These are phyloP conservation scores for Periconia sp. DNA, from an alignment of 2,329 filamentous ascomycete genomes.

Conservation along the genomic window DNA sequence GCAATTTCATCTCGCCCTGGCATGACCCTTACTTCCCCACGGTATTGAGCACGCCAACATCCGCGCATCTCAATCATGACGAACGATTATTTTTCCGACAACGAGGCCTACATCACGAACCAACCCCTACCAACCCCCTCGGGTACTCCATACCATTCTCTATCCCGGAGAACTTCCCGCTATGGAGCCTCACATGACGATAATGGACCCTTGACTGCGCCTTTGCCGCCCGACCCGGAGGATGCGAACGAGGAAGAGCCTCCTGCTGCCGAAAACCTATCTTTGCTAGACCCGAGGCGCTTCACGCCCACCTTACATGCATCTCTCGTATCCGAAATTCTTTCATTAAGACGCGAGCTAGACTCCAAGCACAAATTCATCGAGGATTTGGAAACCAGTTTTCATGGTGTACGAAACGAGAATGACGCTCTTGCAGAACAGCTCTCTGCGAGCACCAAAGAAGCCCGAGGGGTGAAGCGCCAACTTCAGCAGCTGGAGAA, in stretches of 20 bases:
- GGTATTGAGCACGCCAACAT: neutral
- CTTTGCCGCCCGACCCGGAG: conserved; percentile 54
- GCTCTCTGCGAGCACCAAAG: conserved; percentile 67
- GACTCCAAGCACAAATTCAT: conserved; percentile 88
- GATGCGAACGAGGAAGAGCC: conserved; percentile 48
- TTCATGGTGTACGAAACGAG: conserved; percentile 73
- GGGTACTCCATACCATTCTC: conserved; percentile 67
- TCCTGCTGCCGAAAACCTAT: conserved; percentile 60
- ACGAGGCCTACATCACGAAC: conserved; percentile 43
- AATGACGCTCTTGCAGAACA: conserved; percentile 69
- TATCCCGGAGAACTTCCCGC: conserved; percentile 66
- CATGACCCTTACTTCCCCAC: neutral
- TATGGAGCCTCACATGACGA: conserved; percentile 63
- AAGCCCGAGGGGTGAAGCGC: conserved; percentile 77
- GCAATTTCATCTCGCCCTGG: neutral
- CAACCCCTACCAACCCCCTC: conserved; percentile 68
- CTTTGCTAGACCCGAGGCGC: conserved; percentile 80
- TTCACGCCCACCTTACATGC: conserved; percentile 96
- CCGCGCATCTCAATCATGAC: conserved; percentile 24
- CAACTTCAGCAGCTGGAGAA: conserved; percentile 86
- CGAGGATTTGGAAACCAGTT: conserved; percentile 74
- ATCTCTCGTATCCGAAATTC: conserved; percentile 90
- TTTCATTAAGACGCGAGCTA: conserved; percentile 81
- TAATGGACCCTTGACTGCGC: conserved; percentile 63
- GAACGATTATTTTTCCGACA: conserved; percentile 52